phyloP scores from a whole-genome alignment of 805 yeast genomes.

The Ogataea neopini region DNA sequence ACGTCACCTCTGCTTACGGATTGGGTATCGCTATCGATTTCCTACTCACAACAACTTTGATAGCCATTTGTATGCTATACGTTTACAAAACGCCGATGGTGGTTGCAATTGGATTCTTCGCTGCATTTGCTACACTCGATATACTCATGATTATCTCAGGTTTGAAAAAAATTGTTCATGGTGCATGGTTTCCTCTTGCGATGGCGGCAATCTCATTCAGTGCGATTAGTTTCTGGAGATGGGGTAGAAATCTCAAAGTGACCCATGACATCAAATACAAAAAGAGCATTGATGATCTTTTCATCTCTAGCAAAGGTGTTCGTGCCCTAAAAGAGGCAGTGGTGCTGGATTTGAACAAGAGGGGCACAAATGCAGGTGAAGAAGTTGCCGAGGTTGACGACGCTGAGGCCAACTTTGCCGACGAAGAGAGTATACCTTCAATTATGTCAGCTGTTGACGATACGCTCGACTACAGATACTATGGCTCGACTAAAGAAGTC shows the following conservation, averaged over 20 bases:
- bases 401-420: conserved; percentile 4
- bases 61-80: conserved; percentile 46
- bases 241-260: conserved; percentile 43
- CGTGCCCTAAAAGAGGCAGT: conserved; percentile 24
- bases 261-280: conserved; percentile 35
- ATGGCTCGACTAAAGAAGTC: conserved; percentile 15
- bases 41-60: conserved; percentile 49
- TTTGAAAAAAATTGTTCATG: conserved; percentile 52
- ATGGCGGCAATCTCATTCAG: conserved; percentile 40
- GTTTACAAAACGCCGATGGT: conserved; percentile 43
- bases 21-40: conserved; percentile 59
- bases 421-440: conserved; percentile 7
- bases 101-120: conserved; percentile 37
- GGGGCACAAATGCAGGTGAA: neutral
- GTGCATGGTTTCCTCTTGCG: conserved; percentile 63
- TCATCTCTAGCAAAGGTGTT: conserved; percentile 22
- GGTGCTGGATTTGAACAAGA: conserved; percentile 21
- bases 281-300: conserved; percentile 35
- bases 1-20: conserved; percentile 62
- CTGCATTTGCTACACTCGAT: conserved; percentile 50
- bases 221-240: conserved; percentile 50
- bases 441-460: conserved; percentile 1
- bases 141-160: conserved; percentile 47
- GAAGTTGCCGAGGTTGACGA: neutral
- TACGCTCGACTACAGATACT: conserved; percentile 9